Evolutionary conservation across 345 rosid genomes (phyloP), one percentile per base, ranked within the genome.

Genomic region (Eucalyptus sideroxylon): DNA sequence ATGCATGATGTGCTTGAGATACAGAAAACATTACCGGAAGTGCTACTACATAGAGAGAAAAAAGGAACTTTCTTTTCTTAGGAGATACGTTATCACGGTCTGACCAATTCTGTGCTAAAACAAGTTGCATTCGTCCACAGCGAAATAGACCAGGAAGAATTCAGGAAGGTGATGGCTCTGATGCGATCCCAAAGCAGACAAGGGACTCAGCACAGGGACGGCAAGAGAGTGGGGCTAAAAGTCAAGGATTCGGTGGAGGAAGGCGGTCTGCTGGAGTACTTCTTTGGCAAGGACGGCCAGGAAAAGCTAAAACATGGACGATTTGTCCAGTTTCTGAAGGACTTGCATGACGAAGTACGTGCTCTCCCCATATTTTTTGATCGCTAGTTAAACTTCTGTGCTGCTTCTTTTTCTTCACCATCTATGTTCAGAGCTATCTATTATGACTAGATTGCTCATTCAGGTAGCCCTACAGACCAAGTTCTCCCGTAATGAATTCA

Each of bases 271-370:
- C 88, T 95, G 45, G 95, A 93, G 86, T 89, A 91, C 92, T 96
- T 96, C 92, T 96, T 96, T 45, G 98, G 95, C n/a, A 90, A 90
- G 91, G 95, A 96, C 92, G 97, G 96, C 85, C 88, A 92, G 59
- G 77, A 88, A 9, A 83, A 93, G 87, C 95, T 95, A 19, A 91
- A 90, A 69, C 96, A 94, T 87, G 97, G 91, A 86, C 93, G 88
- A 67, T 96, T 96, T 87, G 94, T 93, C 86, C 92, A 91, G 65
- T 96, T 96, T 90, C 77, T 96, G 59, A 87, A 93, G 88, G 95
- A 94, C 59, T 90, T 96, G 89, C 95, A 95, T 14, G 89, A 94
- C 10, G 97, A 96, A 93, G 98, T 94, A 92, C 24, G 90, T 55
- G 45, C 42, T 42, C 85, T 24, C n/a, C 67, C 42, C 15, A 9